Percentiles rank a stretch among this genome's conserved stretches.
Evolutionary conservation across 331 rosid species (phyloP).

Genomic region (Malus hybrid): DNA sequence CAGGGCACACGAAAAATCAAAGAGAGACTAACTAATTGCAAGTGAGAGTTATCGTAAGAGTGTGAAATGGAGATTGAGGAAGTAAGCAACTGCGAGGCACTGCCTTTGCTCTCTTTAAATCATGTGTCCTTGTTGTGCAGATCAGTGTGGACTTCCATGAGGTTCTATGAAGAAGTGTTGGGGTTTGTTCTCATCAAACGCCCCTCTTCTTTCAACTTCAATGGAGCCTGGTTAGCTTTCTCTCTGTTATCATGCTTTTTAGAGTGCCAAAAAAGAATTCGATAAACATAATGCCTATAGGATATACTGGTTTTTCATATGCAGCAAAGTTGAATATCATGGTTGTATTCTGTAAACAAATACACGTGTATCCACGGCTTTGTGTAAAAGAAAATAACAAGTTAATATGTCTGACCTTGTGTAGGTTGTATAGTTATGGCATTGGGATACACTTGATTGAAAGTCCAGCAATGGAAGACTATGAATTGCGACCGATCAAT

Average conservation of each 20-base stretch:
- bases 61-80: constrained; percentile 63
- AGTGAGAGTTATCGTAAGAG: constrained; percentile 1
- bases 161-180: constrained; percentile 52
- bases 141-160: constrained; percentile 44
- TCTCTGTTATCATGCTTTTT: not conserved
- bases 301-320: not conserved
- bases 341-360: not conserved
- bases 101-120: constrained; percentile 59
- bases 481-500: constrained; percentile 48
- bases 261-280: not conserved
- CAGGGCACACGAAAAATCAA: constrained; percentile 15
- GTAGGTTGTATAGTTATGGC: constrained; percentile 79
- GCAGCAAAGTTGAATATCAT: not conserved
- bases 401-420: not conserved
- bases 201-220: constrained; percentile 71
- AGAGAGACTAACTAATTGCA: constrained; percentile 5
- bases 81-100: constrained; percentile 42
- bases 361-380: not conserved
- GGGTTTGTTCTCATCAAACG: constrained; percentile 70
- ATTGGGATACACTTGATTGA: constrained; percentile 83
- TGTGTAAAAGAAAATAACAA: not conserved
- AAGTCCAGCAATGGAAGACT: constrained; percentile 48
- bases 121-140: constrained; percentile 65
- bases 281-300: not conserved
- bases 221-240: constrained; percentile 63